Conservation (phyloP, 495 filamentous ascomycete species). For the Podospora appendiculata region DNA sequence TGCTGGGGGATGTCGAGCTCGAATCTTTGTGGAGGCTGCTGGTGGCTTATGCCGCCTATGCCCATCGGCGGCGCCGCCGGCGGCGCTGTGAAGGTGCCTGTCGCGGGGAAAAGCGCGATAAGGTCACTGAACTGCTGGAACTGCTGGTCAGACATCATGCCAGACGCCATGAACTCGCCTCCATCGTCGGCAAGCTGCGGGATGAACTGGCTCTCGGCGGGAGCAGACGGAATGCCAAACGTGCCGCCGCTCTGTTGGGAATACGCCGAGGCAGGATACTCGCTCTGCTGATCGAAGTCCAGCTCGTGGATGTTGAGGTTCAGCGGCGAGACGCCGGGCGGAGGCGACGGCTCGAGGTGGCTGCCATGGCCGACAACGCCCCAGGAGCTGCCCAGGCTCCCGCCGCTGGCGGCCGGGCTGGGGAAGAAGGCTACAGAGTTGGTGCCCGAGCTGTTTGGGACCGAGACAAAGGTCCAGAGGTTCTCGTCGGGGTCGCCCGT, state of each 20-base stretch:
- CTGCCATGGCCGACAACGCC: constrained; percentile 23
- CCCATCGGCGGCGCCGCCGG: neutral
- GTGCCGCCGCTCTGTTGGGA: constrained; percentile 10
- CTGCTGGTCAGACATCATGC: neutral
- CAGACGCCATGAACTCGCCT: neutral
- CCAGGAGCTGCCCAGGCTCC: constrained; percentile 34
- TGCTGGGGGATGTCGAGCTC: constrained; percentile 25
- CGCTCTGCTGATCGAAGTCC: constrained; percentile 1
- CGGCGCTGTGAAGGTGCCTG: neutral
- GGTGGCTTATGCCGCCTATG: constrained; percentile 3
- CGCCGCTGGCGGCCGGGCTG: constrained; percentile 27
- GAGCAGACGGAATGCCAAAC: neutral
- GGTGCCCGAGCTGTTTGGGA: constrained; percentile 12
- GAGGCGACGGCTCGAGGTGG: constrained; percentile 15
- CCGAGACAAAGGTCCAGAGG: constrained; percentile 10
- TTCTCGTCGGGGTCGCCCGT: constrained; percentile 13
- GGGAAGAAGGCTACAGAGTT: constrained; percentile 28
- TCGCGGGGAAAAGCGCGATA: neutral
- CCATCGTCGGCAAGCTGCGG: neutral
- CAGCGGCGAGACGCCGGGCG: constrained; percentile 17
- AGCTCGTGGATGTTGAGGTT: constrained; percentile 10
- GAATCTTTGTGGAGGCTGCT: constrained; percentile 6
- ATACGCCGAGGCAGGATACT: constrained; percentile 9
- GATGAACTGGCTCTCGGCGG: neutral
- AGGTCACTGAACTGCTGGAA: neutral